These are phyloP conservation scores for Acer saccharum DNA, from an alignment of 345 rosid genomes.

Conservation along the genomic window DNA sequence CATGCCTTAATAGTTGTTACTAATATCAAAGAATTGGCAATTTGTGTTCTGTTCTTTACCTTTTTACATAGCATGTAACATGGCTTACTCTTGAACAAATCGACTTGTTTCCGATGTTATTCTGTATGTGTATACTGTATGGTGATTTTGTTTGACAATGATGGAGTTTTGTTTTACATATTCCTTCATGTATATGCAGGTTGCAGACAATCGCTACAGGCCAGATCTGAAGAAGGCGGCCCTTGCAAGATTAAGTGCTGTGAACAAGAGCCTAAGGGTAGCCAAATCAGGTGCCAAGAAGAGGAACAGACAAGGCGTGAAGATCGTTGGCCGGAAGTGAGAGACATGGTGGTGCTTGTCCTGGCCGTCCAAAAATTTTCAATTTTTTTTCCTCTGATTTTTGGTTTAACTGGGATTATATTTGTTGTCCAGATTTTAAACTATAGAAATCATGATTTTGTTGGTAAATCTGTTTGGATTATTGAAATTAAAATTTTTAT, in stretches of 20 bases:
- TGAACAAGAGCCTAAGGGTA: constrained; percentile 78
- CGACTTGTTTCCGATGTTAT: too few relatives aligned
- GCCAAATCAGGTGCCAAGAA: constrained; percentile 90
- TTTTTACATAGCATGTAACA: too few relatives aligned
- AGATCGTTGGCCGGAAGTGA: constrained; percentile 38
- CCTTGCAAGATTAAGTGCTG: constrained; percentile 83
- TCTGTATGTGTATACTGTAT: too few relatives aligned
- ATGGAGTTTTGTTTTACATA: background rate
- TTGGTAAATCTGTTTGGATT: background rate
- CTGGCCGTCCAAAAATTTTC: background rate
- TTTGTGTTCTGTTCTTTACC: too few relatives aligned
- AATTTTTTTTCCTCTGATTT: background rate
- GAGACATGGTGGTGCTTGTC: background rate
- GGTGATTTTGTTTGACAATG: too few relatives aligned
- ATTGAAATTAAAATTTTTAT: background rate
- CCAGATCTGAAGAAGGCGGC: constrained; percentile 89
- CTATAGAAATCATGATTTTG: background rate
- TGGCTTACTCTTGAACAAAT: too few relatives aligned
- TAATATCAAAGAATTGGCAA: background rate
- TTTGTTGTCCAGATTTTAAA: background rate
- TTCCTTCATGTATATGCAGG: constrained; percentile 39
- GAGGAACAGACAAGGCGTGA: constrained; percentile 77
- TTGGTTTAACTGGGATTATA: background rate
- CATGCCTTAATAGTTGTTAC: background rate
- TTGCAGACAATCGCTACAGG: constrained; percentile 80